These are phyloP conservation scores for Limonium bicolor DNA, from an alignment of 148 eudicot genomes.

Conservation along the genomic window DNA sequence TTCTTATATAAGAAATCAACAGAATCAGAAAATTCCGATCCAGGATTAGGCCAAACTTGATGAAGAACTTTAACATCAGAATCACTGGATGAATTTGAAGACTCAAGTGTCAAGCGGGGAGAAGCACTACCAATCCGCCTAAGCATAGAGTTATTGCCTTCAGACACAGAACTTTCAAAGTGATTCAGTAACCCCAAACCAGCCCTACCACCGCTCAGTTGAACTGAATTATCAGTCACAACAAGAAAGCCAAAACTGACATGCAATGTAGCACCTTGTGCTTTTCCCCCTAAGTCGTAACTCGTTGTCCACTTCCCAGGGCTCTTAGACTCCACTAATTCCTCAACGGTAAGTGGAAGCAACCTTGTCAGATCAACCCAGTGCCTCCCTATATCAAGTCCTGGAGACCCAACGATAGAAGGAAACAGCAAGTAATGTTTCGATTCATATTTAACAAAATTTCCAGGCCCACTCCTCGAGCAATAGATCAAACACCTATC, in stretches of 20 bases:
- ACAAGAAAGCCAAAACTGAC: conserved; percentile 65
- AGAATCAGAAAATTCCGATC: conserved; percentile 24
- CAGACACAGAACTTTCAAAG: conserved; percentile 16
- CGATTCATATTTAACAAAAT: conserved; percentile 61
- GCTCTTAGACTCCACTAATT: conserved; percentile 48
- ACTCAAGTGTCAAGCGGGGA: conserved; percentile 14
- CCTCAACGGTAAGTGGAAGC: conserved; percentile 75
- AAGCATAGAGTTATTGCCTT: conserved; percentile 15
- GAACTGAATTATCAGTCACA: conserved; percentile 20
- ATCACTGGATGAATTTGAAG: conserved; percentile 16
- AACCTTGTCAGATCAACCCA: conserved; percentile 71
- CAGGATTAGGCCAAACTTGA: conserved; percentile 14
- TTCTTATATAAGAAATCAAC: conserved; percentile 26
- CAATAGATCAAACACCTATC: conserved; percentile 42
- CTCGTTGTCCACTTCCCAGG: conserved; percentile 77
- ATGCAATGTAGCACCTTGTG: conserved; percentile 56
- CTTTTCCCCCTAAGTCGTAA: conserved; percentile 58
- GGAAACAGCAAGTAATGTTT: conserved; percentile 48
- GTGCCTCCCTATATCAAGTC: conserved; percentile 58
- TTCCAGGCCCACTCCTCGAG: conserved; percentile 32
- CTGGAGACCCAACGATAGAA: conserved; percentile 28
- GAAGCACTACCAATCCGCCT: conserved; percentile 35
- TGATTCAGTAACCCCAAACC: conserved; percentile 8
- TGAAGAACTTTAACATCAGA: conserved; percentile 15
- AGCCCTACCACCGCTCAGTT: conserved; percentile 13